A percentile compares a stretch with the other conserved stretches of the same genome.
phyloP scores from a whole-genome alignment of 768 basidiomycete species.

The Leccinum pellstonianum region DNA sequence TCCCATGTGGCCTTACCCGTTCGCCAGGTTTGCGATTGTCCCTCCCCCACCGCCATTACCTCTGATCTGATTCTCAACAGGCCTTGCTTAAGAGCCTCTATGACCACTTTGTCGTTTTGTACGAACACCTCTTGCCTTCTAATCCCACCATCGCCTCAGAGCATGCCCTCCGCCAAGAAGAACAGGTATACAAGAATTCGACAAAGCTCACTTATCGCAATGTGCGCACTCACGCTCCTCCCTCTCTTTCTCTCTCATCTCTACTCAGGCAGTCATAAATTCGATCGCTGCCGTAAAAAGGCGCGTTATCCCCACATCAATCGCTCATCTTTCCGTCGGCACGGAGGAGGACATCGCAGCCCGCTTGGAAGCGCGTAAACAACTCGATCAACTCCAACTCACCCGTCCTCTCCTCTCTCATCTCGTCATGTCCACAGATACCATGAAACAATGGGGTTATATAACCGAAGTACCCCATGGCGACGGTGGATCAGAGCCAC shows the following conservation, averaged over 20 bases:
- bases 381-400: constrained; percentile 52
- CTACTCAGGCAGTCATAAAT: constrained; percentile 47
- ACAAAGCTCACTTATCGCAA: constrained; percentile 82
- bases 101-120: constrained; percentile 70
- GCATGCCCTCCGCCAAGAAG: constrained; percentile 80
- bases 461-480: constrained; percentile 65
- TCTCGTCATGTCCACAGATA: constrained; percentile 55
- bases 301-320: constrained; percentile 52
- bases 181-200: constrained; percentile 71
- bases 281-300: constrained; percentile 52
- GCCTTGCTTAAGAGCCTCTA: constrained; percentile 74
- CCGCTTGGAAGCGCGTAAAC: constrained; percentile 54
- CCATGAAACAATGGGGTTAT: constrained; percentile 69
- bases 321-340: constrained; percentile 72
- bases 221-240: constrained; percentile 41
- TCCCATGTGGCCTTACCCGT: constrained; percentile 74
- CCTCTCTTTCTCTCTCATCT: constrained; percentile 11
- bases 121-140: constrained; percentile 50
- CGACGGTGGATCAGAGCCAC: constrained; percentile 62
- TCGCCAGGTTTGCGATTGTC: constrained; percentile 54
- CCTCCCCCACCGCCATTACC: constrained; percentile 1
- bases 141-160: constrained; percentile 67
- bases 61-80: constrained; percentile 33
- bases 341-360: constrained; percentile 63
- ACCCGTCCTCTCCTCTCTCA: constrained; percentile 53